These are phyloP conservation scores for Aspergillus fructus DNA, from an alignment of 2,329 filamentous ascomycete species.

Conservation along the genomic window DNA sequence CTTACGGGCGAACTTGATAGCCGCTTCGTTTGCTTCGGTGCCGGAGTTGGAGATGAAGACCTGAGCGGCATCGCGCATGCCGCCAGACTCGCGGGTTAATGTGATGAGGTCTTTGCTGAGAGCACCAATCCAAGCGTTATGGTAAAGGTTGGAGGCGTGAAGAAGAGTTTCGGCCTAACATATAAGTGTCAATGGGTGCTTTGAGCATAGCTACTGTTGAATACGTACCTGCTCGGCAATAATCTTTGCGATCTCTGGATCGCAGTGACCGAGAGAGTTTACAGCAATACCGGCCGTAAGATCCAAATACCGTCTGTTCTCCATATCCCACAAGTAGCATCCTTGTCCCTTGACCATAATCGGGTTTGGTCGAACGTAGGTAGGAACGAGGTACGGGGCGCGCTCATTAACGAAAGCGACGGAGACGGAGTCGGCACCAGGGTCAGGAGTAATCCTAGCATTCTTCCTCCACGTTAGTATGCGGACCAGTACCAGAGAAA, in stretches of 20 bases:
- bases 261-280: slow-evolving; percentile 86
- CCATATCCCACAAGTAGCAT: slow-evolving; percentile 84
- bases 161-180: slow-evolving; percentile 69
- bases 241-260: slow-evolving; percentile 72
- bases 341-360: slow-evolving; percentile 88
- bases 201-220: not conserved
- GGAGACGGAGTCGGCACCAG: slow-evolving; percentile 70
- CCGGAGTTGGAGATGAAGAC: slow-evolving; percentile 97
- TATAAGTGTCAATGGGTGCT: not conserved
- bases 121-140: slow-evolving; percentile 91
- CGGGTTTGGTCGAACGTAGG: slow-evolving; percentile 84
- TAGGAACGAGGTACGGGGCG: slow-evolving; percentile 89
- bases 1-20: slow-evolving; percentile 95
- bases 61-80: slow-evolving; percentile 74
- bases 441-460: slow-evolving; percentile 65
- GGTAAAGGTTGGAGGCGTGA: slow-evolving; percentile 94
- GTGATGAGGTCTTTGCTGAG: slow-evolving; percentile 83
- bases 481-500: not conserved
- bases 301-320: slow-evolving; percentile 86
- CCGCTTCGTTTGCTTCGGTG: slow-evolving; percentile 95
- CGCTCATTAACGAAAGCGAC: slow-evolving; percentile 72
- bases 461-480: slow-evolving; percentile 34
- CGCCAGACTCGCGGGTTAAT: slow-evolving; percentile 74
- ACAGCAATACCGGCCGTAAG: slow-evolving; percentile 96
- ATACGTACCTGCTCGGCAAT: slow-evolving; percentile 70